A percentile compares a stretch with the other conserved stretches of the same genome.
These are phyloP conservation scores for Nicotiana benthamiana DNA, from an alignment of 257 asterid genomes.

Conservation along the genomic window DNA sequence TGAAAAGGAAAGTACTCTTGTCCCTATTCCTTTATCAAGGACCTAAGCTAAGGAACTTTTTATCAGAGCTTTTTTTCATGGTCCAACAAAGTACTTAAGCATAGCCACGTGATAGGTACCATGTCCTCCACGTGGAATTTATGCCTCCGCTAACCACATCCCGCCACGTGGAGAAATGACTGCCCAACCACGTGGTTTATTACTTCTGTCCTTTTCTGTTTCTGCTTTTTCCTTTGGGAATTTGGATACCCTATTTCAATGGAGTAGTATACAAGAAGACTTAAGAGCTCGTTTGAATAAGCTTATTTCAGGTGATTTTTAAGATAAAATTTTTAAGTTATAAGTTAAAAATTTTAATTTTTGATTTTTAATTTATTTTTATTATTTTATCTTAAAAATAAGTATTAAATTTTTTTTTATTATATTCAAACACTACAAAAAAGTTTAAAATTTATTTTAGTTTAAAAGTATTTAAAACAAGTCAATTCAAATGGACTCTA, in stretches of 20 bases:
- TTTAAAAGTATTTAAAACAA: no score
- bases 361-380: no score
- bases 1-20: neutral
- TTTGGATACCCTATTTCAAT: neutral
- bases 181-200: neutral
- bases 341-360: no score
- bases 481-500: no score
- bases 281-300: accelerated
- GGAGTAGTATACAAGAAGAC: neutral
- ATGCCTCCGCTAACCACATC: neutral
- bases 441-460: no score
- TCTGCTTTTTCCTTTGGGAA: neutral
- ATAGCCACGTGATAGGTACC: constrained; percentile 3
- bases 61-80: neutral
- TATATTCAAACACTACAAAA: no score
- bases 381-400: no score
- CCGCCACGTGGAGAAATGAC: neutral
- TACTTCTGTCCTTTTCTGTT: neutral
- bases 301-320: no score
- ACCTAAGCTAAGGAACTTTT: neutral
- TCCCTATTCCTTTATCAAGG: neutral
- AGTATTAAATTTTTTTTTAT: no score
- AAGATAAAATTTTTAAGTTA: no score
- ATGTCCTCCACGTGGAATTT: neutral
- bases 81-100: constrained; percentile 6